Conservation (phyloP, 2,329 filamentous ascomycete species). For the Fusarium sp. region DNA sequence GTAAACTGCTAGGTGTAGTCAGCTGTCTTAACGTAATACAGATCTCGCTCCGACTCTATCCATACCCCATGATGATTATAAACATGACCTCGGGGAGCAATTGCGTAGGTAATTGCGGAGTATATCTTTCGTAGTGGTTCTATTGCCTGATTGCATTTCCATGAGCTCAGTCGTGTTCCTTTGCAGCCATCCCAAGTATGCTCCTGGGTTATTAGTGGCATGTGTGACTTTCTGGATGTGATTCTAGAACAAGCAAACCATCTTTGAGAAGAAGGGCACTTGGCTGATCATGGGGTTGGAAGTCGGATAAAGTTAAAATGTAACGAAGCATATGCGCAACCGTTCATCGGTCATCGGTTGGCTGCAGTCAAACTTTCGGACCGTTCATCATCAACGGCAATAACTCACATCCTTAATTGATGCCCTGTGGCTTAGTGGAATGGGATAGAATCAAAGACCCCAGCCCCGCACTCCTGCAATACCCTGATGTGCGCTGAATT, state of each 20-base stretch:
- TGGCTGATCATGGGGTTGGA: not conserved
- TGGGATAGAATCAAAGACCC: not conserved
- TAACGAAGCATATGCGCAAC: not conserved
- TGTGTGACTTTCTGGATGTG: not conserved
- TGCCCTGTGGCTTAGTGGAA: not conserved
- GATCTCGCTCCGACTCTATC: not conserved
- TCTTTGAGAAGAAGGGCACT: not conserved
- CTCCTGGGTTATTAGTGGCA: not conserved
- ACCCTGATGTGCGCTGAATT: slow-evolving; percentile 13
- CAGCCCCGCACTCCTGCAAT: not conserved
- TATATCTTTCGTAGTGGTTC: not conserved
- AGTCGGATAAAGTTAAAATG: not conserved
- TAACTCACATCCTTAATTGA: not conserved
- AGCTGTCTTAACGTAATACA: not conserved
- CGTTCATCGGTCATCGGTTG: slow-evolving; percentile 6
- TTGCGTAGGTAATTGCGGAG: too few relatives aligned
- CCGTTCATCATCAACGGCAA: slow-evolving; percentile 17
- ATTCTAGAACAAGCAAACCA: not conserved
- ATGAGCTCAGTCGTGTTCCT: not conserved
- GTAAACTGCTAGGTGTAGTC: not conserved
- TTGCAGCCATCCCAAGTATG: not conserved
- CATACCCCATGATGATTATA: not conserved
- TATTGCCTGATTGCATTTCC: not conserved
- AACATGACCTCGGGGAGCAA: too few relatives aligned
- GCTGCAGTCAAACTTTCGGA: slow-evolving; percentile 1